These are phyloP conservation scores for Phytophthora vignae DNA, from an alignment of 352 stramenopile genomes.

Conservation along the genomic window DNA sequence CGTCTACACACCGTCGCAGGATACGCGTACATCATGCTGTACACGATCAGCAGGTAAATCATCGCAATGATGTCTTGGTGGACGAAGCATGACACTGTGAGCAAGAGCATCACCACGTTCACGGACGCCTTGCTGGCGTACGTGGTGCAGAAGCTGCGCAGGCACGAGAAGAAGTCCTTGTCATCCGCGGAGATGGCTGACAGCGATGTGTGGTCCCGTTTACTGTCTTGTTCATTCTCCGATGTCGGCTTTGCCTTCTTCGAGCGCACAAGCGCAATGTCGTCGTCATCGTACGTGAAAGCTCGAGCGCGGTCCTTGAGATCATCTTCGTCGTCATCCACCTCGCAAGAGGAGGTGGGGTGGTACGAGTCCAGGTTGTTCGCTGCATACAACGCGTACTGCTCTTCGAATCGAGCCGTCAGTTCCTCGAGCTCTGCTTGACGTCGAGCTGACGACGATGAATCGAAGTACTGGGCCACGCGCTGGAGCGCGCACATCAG, in stretches of 20 bases:
- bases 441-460: slow-evolving; percentile 44
- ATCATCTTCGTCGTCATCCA: slow-evolving; percentile 62
- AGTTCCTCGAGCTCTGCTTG: slow-evolving; percentile 48
- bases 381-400: slow-evolving; percentile 52
- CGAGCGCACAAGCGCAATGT: slow-evolving; percentile 16
- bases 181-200: slow-evolving; percentile 38
- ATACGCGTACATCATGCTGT: slow-evolving; percentile 79
- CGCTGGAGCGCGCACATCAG: slow-evolving; percentile 80
- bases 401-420: slow-evolving; percentile 53
- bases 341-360: slow-evolving; percentile 63
- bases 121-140: slow-evolving; percentile 83
- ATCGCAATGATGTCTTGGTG: slow-evolving; percentile 82
- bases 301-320: slow-evolving; percentile 50
- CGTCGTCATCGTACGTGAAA: slow-evolving; percentile 43
- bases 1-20: slow-evolving; percentile 59
- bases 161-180: slow-evolving; percentile 69
- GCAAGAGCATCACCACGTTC: slow-evolving; percentile 77
- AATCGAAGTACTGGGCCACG: slow-evolving; percentile 76
- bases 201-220: slow-evolving; percentile 13
- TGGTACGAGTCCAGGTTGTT: slow-evolving; percentile 45
- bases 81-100: slow-evolving; percentile 84
- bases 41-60: slow-evolving; percentile 83
- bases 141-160: slow-evolving; percentile 70
- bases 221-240: slow-evolving; percentile 12
- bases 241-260: slow-evolving; percentile 14